phyloP scores from a whole-genome alignment of 345 rosid species.

The Draba incana region DNA sequence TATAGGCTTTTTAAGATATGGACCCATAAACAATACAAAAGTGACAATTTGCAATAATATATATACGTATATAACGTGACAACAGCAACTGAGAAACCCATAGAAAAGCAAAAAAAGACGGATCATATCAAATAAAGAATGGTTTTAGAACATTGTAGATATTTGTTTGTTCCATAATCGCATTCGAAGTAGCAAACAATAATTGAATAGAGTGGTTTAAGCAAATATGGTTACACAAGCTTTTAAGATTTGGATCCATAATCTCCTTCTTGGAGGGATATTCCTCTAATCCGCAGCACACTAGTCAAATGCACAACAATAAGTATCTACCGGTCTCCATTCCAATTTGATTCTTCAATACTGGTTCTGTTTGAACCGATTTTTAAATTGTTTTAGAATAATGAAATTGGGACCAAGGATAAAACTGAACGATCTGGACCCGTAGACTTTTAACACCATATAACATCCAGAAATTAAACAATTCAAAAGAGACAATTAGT shows the following conservation, averaged over 20 bases:
- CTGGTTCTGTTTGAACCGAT: background rate
- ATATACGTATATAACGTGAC: slow-evolving; percentile 31
- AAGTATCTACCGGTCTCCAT: too few relatives aligned
- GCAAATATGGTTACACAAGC: slow-evolving; percentile 2
- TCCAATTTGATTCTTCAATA: background rate
- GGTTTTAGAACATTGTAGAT: background rate
- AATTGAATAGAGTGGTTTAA: background rate
- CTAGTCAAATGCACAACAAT: background rate
- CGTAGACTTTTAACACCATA: background rate
- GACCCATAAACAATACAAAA: slow-evolving; percentile 35
- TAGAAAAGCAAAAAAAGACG: background rate
- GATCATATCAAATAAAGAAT: background rate
- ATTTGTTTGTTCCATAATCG: background rate
- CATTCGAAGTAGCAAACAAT: background rate
- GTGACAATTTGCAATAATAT: slow-evolving; percentile 26
- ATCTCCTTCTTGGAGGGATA: slow-evolving; percentile 2
- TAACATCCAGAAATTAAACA: background rate
- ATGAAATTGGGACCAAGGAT: background rate
- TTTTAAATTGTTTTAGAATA: background rate
- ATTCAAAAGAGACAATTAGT: background rate
- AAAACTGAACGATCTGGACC: slow-evolving; percentile 1
- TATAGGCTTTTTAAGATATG: slow-evolving; percentile 21
- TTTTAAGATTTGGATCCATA: too few relatives aligned
- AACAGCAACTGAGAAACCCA: slow-evolving; percentile 21
- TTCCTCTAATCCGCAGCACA: background rate